Evolutionary conservation across 2,329 filamentous ascomycete species (phyloP).

Genomic region (Dryadomyces quercus-mongolicae): DNA sequence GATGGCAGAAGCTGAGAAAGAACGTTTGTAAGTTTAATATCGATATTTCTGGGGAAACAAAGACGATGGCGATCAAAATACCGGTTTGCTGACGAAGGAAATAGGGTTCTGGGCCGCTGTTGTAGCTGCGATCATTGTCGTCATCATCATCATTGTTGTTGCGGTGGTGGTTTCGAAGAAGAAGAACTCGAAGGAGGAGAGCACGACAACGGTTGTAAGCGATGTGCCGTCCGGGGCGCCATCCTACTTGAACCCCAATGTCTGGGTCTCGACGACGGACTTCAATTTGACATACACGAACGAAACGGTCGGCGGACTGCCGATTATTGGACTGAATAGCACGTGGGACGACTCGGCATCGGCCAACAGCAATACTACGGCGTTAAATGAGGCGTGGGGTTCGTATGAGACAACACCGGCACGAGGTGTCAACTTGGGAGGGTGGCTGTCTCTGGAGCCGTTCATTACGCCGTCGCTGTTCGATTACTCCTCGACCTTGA

Average conservation of each 20-base stretch:
- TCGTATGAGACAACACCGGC: slow-evolving; percentile 69
- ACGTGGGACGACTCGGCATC: slow-evolving; percentile 73
- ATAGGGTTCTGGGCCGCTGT: slow-evolving; percentile 32
- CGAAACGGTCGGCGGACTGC: slow-evolving; percentile 71
- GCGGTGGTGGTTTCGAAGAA: slow-evolving; percentile 56
- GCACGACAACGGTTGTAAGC: slow-evolving; percentile 38
- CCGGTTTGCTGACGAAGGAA: neutral
- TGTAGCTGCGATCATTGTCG: slow-evolving; percentile 38
- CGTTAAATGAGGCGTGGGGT: slow-evolving; percentile 63
- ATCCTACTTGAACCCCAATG: slow-evolving; percentile 78
- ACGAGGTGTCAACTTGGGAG: slow-evolving; percentile 82
- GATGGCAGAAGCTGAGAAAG: slow-evolving; percentile 33
- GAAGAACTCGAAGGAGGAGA: slow-evolving; percentile 19
- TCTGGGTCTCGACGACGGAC: slow-evolving; percentile 79
- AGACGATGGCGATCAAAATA: neutral
- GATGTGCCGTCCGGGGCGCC: slow-evolving; percentile 49
- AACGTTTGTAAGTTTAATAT: slow-evolving; percentile 40
- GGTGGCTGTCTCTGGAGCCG: slow-evolving; percentile 88
- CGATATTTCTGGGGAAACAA: too few relatives aligned
- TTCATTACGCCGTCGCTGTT: slow-evolving; percentile 95
- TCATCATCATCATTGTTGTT: slow-evolving; percentile 55
- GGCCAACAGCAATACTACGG: slow-evolving; percentile 69
- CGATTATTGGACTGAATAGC: slow-evolving; percentile 77
- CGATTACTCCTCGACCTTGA: slow-evolving; percentile 44
- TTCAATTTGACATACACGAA: slow-evolving; percentile 94